Percentiles rank a stretch among this genome's conserved stretches.
Conservation (phyloP, 2,329 filamentous ascomycete genomes). For the Leptographium radiaticola region DNA sequence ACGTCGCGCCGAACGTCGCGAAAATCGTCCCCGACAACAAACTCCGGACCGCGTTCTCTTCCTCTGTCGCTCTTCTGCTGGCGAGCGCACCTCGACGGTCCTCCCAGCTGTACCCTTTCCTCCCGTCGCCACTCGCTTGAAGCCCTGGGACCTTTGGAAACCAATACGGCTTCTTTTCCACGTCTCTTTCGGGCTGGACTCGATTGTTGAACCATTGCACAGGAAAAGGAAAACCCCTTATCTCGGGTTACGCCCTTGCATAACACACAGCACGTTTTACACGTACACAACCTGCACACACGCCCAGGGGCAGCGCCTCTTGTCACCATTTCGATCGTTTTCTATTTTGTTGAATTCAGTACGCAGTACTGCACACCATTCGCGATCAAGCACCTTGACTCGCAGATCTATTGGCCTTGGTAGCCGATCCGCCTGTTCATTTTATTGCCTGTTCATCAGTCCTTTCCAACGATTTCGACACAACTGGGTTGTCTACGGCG, state of each 20-base stretch:
- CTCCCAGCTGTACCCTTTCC: constrained; percentile 1
- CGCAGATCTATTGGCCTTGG: not conserved
- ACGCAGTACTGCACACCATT: not conserved
- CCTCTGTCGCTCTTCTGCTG: constrained; percentile 3
- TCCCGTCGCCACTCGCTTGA: constrained; percentile 14
- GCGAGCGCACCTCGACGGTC: constrained; percentile 14
- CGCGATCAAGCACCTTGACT: not conserved
- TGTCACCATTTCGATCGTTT: not conserved
- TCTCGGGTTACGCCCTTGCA: not conserved
- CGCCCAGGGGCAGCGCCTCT: constrained; percentile 12
- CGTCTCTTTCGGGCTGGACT: constrained; percentile 21
- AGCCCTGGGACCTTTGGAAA: constrained; percentile 10
- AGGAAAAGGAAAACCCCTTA: not conserved
- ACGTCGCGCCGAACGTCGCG: constrained; percentile 21
- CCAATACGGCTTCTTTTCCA: constrained; percentile 4
- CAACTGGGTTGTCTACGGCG: constrained; percentile 3
- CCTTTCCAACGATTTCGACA: not conserved
- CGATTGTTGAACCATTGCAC: constrained; percentile 9
- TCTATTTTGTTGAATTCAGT: not conserved
- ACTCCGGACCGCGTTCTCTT: not conserved
- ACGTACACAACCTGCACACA: constrained; percentile 2
- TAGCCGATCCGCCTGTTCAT: not conserved
- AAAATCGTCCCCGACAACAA: constrained; percentile 11
- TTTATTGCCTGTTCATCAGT: not conserved
- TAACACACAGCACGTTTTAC: not conserved